phyloP scores from a whole-genome alignment of 257 asterid species.

The Linderniella brevidens region DNA sequence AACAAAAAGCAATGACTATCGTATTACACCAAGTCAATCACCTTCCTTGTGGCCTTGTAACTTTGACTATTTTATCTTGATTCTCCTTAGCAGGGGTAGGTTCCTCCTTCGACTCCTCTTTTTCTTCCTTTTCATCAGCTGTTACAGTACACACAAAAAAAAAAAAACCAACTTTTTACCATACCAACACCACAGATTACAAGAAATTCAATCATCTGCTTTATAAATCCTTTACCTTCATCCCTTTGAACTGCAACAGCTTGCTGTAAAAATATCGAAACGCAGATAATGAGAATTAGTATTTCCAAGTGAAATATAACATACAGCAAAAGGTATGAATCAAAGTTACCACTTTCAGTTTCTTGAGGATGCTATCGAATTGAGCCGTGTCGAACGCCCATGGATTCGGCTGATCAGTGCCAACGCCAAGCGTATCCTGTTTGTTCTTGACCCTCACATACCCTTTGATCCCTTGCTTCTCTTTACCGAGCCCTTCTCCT shows the following conservation, averaged over 20 bases:
- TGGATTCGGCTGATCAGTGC: constrained; percentile 58
- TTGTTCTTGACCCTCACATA: constrained; percentile 74
- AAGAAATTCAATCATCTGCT: not conserved
- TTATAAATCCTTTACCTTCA: constrained; percentile 31
- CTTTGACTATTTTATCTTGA: constrained; percentile 30
- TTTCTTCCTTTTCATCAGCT: constrained; percentile 15
- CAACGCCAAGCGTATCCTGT: constrained; percentile 79
- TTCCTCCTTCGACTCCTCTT: constrained; percentile 15
- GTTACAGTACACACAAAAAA: constrained; percentile 12
- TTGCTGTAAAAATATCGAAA: constrained; percentile 33
- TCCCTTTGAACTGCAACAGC: constrained; percentile 30
- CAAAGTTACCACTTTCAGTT: constrained; percentile 62
- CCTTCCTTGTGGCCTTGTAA: constrained; percentile 96
- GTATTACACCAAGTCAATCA: constrained; percentile 10
- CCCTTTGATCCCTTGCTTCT: constrained; percentile 96
- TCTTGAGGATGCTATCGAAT: constrained; percentile 84
- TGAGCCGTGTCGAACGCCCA: constrained; percentile 99
- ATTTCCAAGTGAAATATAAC: not conserved
- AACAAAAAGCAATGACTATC: not conserved
- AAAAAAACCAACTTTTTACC: constrained; percentile 1
- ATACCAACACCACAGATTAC: not conserved
- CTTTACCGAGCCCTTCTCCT: constrained; percentile 97
- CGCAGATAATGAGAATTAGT: not conserved
- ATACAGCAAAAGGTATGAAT: constrained; percentile 1
- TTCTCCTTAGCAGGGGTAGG: constrained; percentile 15